Percentiles rank a stretch among this genome's conserved stretches.
phyloP scores from a whole-genome alignment of 192 early-diverging fungal genomes.

The Rhizoclosmatium sp. region DNA sequence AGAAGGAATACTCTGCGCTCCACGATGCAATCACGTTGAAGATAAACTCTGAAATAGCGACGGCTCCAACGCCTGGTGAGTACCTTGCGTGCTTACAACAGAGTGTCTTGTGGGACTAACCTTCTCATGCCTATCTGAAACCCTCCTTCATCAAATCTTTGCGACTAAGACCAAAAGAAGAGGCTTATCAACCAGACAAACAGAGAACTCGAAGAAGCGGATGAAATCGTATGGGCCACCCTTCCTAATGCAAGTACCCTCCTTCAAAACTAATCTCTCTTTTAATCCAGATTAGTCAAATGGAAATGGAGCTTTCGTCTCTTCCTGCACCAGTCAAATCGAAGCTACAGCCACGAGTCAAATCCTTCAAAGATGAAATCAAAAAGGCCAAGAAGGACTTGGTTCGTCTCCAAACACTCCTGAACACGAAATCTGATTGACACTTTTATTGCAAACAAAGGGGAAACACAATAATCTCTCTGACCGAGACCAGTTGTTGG shows the following conservation, averaged over 20 bases:
- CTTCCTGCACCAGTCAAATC: constrained; percentile 67
- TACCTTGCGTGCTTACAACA: background rate
- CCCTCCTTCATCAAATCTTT: constrained; percentile 6
- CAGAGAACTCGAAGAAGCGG: constrained; percentile 87
- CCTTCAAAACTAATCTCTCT: background rate
- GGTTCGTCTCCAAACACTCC: constrained; percentile 47
- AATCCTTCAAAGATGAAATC: constrained; percentile 78
- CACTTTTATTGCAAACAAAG: background rate
- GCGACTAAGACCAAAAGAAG: constrained; percentile 74
- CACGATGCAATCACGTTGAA: constrained; percentile 64
- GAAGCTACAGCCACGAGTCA: constrained; percentile 71
- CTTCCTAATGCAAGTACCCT: background rate
- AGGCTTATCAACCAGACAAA: constrained; percentile 77
- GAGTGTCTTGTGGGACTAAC: background rate
- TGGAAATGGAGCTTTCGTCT: constrained; percentile 92
- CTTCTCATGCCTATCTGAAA: background rate
- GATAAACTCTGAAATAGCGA: constrained; percentile 64
- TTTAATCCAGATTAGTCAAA: constrained; percentile 74
- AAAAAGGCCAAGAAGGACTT: constrained; percentile 82
- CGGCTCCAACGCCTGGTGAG: constrained; percentile 65
- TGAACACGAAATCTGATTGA: background rate
- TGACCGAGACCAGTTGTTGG: constrained; percentile 60
- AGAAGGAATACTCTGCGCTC: constrained; percentile 79
- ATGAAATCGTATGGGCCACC: constrained; percentile 76
- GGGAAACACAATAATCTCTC: constrained; percentile 13